These are phyloP conservation scores for Pueraria montana DNA, from an alignment of 306 rosid species.

Conservation along the genomic window DNA sequence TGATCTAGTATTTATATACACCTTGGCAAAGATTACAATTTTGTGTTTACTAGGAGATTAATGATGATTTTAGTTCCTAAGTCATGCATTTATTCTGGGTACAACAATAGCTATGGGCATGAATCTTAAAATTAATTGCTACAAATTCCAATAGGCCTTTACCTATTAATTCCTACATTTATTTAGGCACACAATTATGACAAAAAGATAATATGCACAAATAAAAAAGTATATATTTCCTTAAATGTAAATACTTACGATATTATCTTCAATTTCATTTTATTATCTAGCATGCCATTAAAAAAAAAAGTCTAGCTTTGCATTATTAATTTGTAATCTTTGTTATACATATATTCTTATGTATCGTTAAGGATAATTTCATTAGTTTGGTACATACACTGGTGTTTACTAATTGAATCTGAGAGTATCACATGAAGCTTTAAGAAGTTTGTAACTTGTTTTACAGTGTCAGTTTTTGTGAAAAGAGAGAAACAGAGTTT, in stretches of 20 bases:
- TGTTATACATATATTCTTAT: neutral
- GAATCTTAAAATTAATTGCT: no score
- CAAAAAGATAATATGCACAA: neutral
- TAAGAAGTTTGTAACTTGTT: conserved; percentile 14
- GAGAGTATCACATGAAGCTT: conserved; percentile 16
- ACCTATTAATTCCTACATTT: neutral
- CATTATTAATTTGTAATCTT: neutral
- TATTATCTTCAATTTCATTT: conserved; percentile 7
- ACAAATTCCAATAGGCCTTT: neutral
- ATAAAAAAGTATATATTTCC: neutral
- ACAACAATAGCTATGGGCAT: no score
- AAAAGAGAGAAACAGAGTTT: no score
- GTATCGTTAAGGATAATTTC: conserved; percentile 29
- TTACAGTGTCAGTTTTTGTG: neutral
- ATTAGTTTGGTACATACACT: conserved; percentile 27
- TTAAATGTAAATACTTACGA: neutral
- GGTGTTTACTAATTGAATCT: conserved; percentile 15
- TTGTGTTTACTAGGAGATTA: no score
- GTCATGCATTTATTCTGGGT: no score
- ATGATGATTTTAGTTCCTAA: neutral
- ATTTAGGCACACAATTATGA: neutral
- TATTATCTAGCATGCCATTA: neutral
- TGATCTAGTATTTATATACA: no score
- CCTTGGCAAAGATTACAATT: no score
- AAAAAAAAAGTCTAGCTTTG: neutral